These are phyloP conservation scores for Artomyces pyxidatus DNA, from an alignment of 768 basidiomycete species.

Conservation along the genomic window DNA sequence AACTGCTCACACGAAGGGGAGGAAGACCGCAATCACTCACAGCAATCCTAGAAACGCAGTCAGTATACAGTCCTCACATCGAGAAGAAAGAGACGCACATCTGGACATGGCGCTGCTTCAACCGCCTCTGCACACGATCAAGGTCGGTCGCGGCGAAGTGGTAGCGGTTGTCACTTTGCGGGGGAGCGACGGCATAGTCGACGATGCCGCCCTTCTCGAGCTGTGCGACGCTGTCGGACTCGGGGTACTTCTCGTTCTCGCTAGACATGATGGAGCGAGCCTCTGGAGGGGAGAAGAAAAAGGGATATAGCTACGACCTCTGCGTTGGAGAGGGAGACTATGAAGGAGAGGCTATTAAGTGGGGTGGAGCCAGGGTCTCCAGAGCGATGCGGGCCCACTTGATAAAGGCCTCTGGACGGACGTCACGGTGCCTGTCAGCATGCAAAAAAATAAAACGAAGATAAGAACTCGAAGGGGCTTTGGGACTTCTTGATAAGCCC, in stretches of 20 bases:
- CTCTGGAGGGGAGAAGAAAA: background rate
- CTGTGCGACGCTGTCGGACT: background rate
- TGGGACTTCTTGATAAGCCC: background rate
- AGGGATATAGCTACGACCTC: background rate
- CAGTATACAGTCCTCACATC: background rate
- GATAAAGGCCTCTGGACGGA: background rate
- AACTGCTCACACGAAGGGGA: background rate
- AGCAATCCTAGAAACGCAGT: slow-evolving; percentile 41
- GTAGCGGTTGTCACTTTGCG: slow-evolving; percentile 20
- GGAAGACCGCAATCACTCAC: slow-evolving; percentile 29
- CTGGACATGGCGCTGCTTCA: slow-evolving; percentile 74
- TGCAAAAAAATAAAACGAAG: background rate
- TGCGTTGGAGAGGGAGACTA: background rate
- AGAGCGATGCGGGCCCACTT: background rate
- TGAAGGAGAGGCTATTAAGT: background rate
- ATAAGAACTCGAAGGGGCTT: background rate
- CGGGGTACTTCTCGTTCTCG: background rate
- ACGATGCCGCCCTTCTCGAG: slow-evolving; percentile 21
- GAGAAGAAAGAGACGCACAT: slow-evolving; percentile 39
- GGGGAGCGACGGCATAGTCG: slow-evolving; percentile 17
- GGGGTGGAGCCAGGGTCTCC: background rate
- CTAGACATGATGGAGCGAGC: background rate
- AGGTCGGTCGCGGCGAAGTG: slow-evolving; percentile 54
- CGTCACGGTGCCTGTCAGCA: background rate
- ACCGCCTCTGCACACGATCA: slow-evolving; percentile 62